Conservation (phyloP, 2,329 filamentous ascomycete species). For the Pseudogymnoascus sp. region DNA sequence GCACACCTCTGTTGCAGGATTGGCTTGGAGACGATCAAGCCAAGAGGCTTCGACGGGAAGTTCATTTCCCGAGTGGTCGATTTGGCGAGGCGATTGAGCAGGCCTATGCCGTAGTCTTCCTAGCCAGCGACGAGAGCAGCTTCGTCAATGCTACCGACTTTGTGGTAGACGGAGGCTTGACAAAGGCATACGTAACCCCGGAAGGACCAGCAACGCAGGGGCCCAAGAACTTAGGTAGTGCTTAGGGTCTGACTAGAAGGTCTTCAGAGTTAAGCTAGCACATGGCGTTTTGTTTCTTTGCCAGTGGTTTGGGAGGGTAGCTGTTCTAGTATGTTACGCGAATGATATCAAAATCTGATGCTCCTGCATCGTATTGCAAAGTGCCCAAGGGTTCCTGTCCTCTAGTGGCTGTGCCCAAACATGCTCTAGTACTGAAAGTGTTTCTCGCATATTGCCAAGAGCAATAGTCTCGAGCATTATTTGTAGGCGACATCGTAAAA, state of each 20-base stretch:
- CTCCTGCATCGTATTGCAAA: conserved; percentile 41
- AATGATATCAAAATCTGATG: conserved; percentile 45
- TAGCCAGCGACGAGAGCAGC: conserved; percentile 68
- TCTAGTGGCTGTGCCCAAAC: conserved; percentile 36
- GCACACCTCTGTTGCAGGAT: conserved; percentile 66
- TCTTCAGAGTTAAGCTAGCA: neutral
- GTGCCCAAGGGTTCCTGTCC: conserved; percentile 37
- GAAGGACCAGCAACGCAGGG: conserved; percentile 52
- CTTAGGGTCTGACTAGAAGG: conserved; percentile 28
- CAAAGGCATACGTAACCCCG: conserved; percentile 75
- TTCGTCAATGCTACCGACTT: conserved; percentile 77
- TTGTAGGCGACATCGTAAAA: conserved; percentile 32
- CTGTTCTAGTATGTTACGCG: conserved; percentile 31
- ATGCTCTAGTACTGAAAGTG: conserved; percentile 36
- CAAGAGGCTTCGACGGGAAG: conserved; percentile 64
- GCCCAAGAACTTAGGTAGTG: conserved; percentile 39
- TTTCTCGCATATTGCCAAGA: conserved; percentile 42
- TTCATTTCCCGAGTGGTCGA: conserved; percentile 70
- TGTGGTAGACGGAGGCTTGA: conserved; percentile 93
- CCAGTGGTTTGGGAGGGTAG: neutral
- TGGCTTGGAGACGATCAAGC: conserved; percentile 67
- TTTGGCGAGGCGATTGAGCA: conserved; percentile 76
- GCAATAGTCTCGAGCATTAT: conserved; percentile 36
- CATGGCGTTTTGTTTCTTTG: neutral
- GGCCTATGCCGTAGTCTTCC: conserved; percentile 66